Percentiles rank a stretch among this genome's conserved stretches.
Evolutionary conservation across 2,329 filamentous ascomycete species (phyloP).

Genomic region (Cladophialophora exuberans): DNA sequence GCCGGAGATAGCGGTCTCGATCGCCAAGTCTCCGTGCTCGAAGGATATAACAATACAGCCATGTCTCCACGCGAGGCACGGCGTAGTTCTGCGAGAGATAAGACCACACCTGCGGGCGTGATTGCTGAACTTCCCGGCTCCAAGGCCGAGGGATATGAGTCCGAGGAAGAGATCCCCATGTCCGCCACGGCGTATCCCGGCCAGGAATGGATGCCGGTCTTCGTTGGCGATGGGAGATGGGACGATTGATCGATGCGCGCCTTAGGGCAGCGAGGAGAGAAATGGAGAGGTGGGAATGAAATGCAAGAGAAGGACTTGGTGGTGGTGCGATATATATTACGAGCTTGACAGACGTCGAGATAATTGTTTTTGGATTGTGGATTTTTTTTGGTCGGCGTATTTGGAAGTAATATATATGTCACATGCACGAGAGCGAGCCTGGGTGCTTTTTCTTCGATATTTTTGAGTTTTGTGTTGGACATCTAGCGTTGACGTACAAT

Average conservation of each 20-base stretch:
- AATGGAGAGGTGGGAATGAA: too few relatives aligned
- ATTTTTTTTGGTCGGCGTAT: too few relatives aligned
- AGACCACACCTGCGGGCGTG: slow-evolving; percentile 34
- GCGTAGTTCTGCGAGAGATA: slow-evolving; percentile 33
- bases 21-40: slow-evolving; percentile 13
- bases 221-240: slow-evolving; percentile 24
- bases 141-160: slow-evolving; percentile 41
- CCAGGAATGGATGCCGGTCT: slow-evolving; percentile 31
- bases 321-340: too few relatives aligned
- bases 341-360: too few relatives aligned
- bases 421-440: too few relatives aligned
- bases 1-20: slow-evolving; percentile 1
- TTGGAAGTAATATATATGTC: too few relatives aligned
- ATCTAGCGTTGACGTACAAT: too few relatives aligned
- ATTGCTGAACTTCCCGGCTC: slow-evolving; percentile 35
- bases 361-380: too few relatives aligned
- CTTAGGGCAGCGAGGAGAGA: too few relatives aligned
- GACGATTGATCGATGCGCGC: slow-evolving; percentile 2
- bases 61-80: neutral
- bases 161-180: slow-evolving; percentile 52
- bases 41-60: neutral
- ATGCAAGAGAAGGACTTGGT: too few relatives aligned
- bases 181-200: slow-evolving; percentile 54
- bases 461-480: too few relatives aligned
- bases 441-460: too few relatives aligned